Evolutionary conservation across 371 early-diverging fungal species (phyloP).

Genomic region (Quaeritorhiza haematococci): DNA sequence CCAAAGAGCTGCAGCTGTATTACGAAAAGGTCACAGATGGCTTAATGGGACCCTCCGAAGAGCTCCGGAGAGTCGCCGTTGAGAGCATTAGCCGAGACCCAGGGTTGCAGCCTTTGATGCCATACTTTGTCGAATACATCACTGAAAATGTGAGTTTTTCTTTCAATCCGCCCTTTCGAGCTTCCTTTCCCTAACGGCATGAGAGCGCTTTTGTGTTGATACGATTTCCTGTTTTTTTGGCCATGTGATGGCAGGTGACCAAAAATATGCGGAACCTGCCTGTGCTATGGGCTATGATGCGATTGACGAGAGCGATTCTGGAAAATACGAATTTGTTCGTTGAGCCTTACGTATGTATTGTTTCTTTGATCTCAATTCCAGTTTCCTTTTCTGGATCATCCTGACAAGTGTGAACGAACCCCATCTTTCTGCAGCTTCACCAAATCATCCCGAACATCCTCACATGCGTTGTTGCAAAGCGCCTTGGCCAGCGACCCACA

Average conservation of each 20-base stretch:
- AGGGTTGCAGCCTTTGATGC: constrained; percentile 95
- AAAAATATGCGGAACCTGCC: constrained; percentile 71
- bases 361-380: not conserved
- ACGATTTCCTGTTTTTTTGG: not conserved
- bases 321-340: constrained; percentile 90
- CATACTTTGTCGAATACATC: constrained; percentile 97
- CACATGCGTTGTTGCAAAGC: constrained; percentile 90
- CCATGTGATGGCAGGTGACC: constrained; percentile 46
- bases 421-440: constrained; percentile 66
- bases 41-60: constrained; percentile 61
- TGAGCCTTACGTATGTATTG: constrained; percentile 87
- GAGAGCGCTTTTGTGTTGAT: not conserved
- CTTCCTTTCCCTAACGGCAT: not conserved
- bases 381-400: not conserved
- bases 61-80: constrained; percentile 73
- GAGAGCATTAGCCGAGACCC: constrained; percentile 84
- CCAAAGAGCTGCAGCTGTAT: constrained; percentile 95
- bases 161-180: constrained; percentile 7
- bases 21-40: constrained; percentile 92
- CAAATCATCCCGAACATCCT: constrained; percentile 95
- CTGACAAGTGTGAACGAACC: not conserved
- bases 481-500: constrained; percentile 58
- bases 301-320: constrained; percentile 78
- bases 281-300: constrained; percentile 69
- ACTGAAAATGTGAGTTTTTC: constrained; percentile 56